phyloP scores from a whole-genome alignment of 345 rosid species.

The Boechera stricta region DNA sequence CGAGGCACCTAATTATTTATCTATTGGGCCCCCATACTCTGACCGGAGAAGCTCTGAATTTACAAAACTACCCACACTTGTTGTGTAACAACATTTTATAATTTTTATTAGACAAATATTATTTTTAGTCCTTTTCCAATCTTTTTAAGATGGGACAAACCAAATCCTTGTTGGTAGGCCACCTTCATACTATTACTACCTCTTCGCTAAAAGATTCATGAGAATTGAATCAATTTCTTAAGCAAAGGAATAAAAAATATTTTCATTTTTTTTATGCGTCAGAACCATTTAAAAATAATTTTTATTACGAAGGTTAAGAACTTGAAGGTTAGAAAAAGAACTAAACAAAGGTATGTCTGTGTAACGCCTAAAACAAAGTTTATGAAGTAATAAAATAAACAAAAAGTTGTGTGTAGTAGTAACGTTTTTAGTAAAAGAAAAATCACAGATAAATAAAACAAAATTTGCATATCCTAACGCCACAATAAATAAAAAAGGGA shows the following conservation, averaged over 20 bases:
- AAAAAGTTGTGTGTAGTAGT: not conserved
- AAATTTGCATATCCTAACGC: constrained; percentile 41
- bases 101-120: not conserved
- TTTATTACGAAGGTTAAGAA: no score
- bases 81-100: not conserved
- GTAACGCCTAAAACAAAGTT: constrained; percentile 23
- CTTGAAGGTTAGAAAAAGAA: no score
- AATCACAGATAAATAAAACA: not conserved
- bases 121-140: not conserved
- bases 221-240: not conserved
- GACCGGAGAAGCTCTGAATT: not conserved
- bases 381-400: constrained; percentile 6
- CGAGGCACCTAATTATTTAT: constrained; percentile 2
- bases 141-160: not conserved
- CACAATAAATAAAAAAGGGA: constrained; percentile 14
- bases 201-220: not conserved
- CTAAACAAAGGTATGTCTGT: not conserved
- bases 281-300: no score
- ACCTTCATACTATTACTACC: not conserved
- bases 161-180: constrained; percentile 15
- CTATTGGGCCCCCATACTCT: not conserved
- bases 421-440: not conserved
- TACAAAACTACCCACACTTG: not conserved
- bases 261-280: not conserved
- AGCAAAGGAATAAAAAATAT: not conserved